These are phyloP conservation scores for Ceratocystis eucalypticola DNA, from an alignment of 2,329 filamentous ascomycete species.

Conservation along the genomic window DNA sequence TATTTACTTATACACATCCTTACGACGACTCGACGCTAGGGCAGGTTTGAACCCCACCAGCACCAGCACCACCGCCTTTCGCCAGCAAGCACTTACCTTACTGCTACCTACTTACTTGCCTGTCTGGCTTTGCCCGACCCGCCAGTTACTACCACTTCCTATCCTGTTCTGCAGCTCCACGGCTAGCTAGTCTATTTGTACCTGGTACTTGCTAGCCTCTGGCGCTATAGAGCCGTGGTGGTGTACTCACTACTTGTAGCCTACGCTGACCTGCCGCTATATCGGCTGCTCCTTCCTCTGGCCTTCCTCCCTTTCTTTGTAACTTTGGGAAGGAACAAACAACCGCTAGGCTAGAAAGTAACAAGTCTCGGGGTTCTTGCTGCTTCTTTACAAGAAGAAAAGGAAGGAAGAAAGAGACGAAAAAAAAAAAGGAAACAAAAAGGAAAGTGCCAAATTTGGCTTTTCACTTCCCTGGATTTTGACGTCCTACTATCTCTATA, in stretches of 20 bases:
- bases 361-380: slow-evolving; percentile 4
- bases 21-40: too few species aligned
- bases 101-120: too few species aligned
- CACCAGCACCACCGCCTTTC: too few species aligned
- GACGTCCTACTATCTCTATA: background rate
- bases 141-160: background rate
- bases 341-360: background rate
- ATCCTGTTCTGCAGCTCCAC: background rate
- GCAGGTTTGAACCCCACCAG: too few species aligned
- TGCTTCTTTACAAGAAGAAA: background rate
- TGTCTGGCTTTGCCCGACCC: background rate
- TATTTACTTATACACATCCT: too few species aligned
- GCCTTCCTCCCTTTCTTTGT: background rate
- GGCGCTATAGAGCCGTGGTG: too few species aligned
- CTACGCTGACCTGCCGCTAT: background rate
- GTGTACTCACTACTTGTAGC: too few species aligned
- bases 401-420: background rate
- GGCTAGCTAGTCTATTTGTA: background rate
- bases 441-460: background rate
- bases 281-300: background rate
- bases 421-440: background rate
- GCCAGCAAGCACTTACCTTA: too few species aligned
- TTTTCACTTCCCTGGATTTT: slow-evolving; percentile 1
- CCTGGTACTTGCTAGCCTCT: background rate
- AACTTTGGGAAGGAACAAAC: background rate